Evolutionary conservation across 192 early-diverging fungal genomes (phyloP).

Genomic region (Glomus cerebriforme): DNA sequence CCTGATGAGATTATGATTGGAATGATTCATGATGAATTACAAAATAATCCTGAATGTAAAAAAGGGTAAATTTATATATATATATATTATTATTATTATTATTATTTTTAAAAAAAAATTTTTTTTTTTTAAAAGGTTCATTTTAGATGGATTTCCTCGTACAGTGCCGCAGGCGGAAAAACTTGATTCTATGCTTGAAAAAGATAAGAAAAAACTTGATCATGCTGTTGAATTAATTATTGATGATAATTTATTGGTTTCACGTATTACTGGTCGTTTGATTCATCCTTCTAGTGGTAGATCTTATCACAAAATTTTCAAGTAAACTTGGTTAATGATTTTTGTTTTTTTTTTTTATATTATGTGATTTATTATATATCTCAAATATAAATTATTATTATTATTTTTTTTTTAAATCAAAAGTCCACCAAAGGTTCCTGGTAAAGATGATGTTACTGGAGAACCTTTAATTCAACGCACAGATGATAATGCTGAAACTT

Average conservation of each 20-base stretch:
- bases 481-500: slow-evolving; percentile 94
- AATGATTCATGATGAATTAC: slow-evolving; percentile 96
- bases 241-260: slow-evolving; percentile 91
- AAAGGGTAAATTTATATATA: too few relatives aligned
- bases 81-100: too few relatives aligned
- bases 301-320: slow-evolving; percentile 96
- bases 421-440: slow-evolving; percentile 85
- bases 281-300: slow-evolving; percentile 93
- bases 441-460: slow-evolving; percentile 95
- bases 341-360: not conserved
- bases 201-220: slow-evolving; percentile 76
- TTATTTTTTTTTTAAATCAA: not conserved
- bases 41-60: slow-evolving; percentile 92
- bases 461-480: slow-evolving; percentile 97
- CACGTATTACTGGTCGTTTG: slow-evolving; percentile 95
- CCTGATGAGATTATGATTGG: slow-evolving; percentile 98
- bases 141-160: slow-evolving; percentile 98
- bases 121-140: slow-evolving; percentile 61
- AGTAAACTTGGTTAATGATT: slow-evolving; percentile 32
- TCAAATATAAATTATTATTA: not conserved
- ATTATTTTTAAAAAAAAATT: not conserved
- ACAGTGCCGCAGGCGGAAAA: slow-evolving; percentile 98
- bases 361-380: not conserved
- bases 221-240: slow-evolving; percentile 92
- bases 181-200: slow-evolving; percentile 93